Evolutionary conservation across 2,329 filamentous ascomycete genomes (phyloP), one percentile per base, ranked within the genome.

Genomic region (Colletotrichum orchidophilum): DNA sequence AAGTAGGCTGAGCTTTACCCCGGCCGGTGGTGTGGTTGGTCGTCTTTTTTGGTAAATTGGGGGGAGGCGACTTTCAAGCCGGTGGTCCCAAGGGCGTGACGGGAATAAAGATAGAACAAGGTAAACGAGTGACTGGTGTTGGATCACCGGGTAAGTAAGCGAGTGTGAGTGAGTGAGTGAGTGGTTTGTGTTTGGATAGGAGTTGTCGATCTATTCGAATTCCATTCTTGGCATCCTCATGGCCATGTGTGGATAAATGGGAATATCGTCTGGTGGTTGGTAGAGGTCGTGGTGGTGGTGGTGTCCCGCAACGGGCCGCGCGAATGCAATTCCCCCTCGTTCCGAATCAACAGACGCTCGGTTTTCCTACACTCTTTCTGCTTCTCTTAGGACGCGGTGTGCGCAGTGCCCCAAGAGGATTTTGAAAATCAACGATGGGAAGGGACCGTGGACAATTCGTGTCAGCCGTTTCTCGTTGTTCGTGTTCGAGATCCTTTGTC

Each of bases 211-310:
- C 64, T 71, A 71, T 63, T 63, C 73, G 61, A 68, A 68, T 64
- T 73, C 71, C 66, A 73, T 74, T 59, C 71, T 67, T 55, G 63
- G 55, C 52, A 68, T 67, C 54, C 39, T 73, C 63, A 50, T 57
- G 39, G 33, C 46, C 60, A 31, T 50, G 52, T 33, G 50, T 66
- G 50, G 63, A 73, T 60, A 35, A 21, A 62, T 63, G 46, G 62
- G 54, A 46, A 15, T 46, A 73, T 73, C 62, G 63, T 71, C 53
- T 50, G 64, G 57, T 66, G 21, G 29, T 54, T 27, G 49, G 26
- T 18, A 12, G 49, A 13, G 11, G 18, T 27, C 26, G 9, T 29
- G 49, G 46, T 57, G 35, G 52, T 70, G 55, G 55, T 60, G 66
- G 42, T 72, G 61, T 62, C 60, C 57, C 66, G 70, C 55, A 66